Evolutionary conservation across 1,284 basidiomycete genomes (phyloP), one percentile per base, ranked within the genome.

Genomic region (Vanrija sp.): DNA sequence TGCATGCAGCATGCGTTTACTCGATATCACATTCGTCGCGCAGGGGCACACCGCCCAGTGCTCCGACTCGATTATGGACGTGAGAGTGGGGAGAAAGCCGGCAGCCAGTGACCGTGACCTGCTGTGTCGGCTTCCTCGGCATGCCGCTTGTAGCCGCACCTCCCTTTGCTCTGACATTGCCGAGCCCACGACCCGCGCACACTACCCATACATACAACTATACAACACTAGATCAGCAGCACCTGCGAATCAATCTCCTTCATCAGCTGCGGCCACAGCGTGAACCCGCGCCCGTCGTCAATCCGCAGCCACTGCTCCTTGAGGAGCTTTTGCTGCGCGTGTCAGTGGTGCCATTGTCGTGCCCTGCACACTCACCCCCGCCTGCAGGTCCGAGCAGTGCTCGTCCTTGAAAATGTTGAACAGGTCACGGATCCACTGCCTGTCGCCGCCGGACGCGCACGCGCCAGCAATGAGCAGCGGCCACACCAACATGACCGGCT

Each of bases 401-500:
- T 56, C 49, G 25, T 46, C 44, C 40, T 45, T 14, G 46, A 62
- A 62, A 6, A 51, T 52, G 10, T 44, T 49, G 25, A 58, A 54
- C 38, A 57, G 46, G 16, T 29, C 25, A 23, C 26, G 18, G n/a
- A 58, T 55, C 57, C 58, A 60, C 26, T 46, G 12, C n/a, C 59
- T 14, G 40, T 57, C 45, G 15, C 44, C 43, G 5, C 34, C 45
- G 6, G 45, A 15, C 12, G 55, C 51, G 38, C 34, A 39, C 7
- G 61, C 45, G 5, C 63, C 63, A 10, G 61, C 58, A 26, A 54
- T 51, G 6, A 65, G 48, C 23, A 65, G 43, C 14, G 64, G 64
- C 61, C 62, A 63, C n/a, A 65, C 39, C 10, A 65, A 49, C 52
- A 55, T 57, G 50, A 60, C 52, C 3, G 60, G 60, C 51, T 61